These are phyloP conservation scores for Arctium lappa DNA, from an alignment of 129 eudicot genomes.

Conservation along the genomic window DNA sequence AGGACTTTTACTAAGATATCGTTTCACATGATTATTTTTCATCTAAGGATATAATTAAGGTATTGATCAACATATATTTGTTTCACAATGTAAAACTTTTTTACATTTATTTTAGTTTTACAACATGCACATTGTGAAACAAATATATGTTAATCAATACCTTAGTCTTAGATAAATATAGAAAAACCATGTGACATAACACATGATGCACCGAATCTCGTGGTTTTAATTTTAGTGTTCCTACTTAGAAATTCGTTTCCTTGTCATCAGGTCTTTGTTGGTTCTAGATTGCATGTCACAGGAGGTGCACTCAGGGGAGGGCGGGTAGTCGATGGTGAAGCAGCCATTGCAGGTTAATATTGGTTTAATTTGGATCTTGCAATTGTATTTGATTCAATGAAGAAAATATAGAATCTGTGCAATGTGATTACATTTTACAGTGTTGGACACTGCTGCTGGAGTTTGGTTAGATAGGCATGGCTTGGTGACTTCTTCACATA, in stretches of 20 bases:
- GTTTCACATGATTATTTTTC: background rate
- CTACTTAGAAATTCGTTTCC: background rate
- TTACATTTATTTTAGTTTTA: background rate
- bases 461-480: conserved; percentile 94
- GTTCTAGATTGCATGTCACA: conserved; percentile 96
- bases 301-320: conserved; percentile 97
- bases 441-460: conserved; percentile 97
- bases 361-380: conserved; percentile 1
- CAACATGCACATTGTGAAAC: background rate
- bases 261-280: conserved; percentile 78
- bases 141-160: background rate
- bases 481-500: conserved; percentile 71
- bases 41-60: background rate
- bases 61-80: background rate
- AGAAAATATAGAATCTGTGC: conserved; percentile 3
- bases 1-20: background rate
- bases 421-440: conserved; percentile 35
- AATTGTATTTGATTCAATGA: background rate
- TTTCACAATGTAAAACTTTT: background rate
- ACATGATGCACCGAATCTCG: background rate
- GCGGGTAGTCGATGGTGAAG: conserved; percentile 92
- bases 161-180: background rate
- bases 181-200: background rate
- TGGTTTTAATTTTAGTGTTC: background rate
- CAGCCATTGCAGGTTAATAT: conserved; percentile 67